Evolutionary conservation across 1,284 basidiomycete species (phyloP), one percentile per base, ranked within the genome.

Genomic region (Sphaerobolus stellatus): DNA sequence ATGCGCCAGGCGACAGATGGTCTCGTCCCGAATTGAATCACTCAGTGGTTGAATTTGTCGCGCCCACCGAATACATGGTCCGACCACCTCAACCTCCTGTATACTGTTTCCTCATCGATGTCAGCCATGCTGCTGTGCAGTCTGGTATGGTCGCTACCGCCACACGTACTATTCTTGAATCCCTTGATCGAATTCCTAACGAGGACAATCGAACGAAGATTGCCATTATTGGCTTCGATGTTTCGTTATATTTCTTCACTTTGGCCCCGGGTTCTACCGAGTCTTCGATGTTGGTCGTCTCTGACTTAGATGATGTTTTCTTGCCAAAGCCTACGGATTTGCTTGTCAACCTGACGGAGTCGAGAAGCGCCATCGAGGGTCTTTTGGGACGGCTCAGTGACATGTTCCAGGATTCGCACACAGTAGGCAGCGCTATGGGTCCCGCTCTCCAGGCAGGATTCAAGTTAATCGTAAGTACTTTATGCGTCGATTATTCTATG

Each of bases 11-110:
- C 6, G 96, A 99, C 73, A 79, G 97, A 56, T 99, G 96, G 94
- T 77, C 84, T 46, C 86, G 97, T 58, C 85, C 92, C 6, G 97
- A 99, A 74, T 81, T 99, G 58, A 98, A 97, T 68, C 85, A 94
- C 70, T 83, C 87, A 47, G 92, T 92, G 18, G 94, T 99, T 57
- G 97, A 99, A 71, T 99, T 90, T 67, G 90, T 99, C 57, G 97
- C 97, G 3, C 96, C 97, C 8, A 96, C 95, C 1, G 97, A 99
- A 75, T 99, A 99, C 75, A 98, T 99, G 96, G 94, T 94, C 65
- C 90, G 97, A 60, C 92, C 97, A 16, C 97, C 97, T 38, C 97
- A 98, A 71, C 94, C 97, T 11, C 93, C 95, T 16, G 92, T 97
- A 51, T 98, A 98, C 73, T 84, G 96, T 53, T 98, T 99, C 79